Conservation (phyloP, 208 protist genomes). For the Leishmania amazonensis region DNA sequence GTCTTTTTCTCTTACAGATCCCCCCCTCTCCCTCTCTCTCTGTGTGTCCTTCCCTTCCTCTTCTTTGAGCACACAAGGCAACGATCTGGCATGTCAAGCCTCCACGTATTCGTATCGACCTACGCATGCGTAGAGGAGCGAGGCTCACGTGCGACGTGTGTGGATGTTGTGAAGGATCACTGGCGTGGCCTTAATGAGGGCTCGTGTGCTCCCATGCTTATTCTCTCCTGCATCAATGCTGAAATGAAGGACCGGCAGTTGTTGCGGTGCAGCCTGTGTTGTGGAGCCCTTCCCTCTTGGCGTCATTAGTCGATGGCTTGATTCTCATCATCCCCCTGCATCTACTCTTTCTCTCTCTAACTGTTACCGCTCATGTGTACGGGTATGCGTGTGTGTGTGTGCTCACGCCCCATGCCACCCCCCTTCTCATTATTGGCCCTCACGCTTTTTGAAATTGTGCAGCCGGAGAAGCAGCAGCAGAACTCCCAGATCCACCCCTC, state of each 20-base stretch:
- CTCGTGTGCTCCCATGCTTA: not conserved
- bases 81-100: not conserved
- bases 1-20: not conserved
- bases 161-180: not conserved
- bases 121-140: not conserved
- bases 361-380: not conserved
- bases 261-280: not conserved
- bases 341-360: not conserved
- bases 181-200: not conserved
- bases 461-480: not conserved
- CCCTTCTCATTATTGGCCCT: not conserved
- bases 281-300: not conserved
- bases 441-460: not conserved
- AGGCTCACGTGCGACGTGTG: not conserved
- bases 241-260: not conserved
- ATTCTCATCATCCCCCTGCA: not conserved
- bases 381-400: not conserved
- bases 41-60: conserved; percentile 5
- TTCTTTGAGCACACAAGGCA: not conserved
- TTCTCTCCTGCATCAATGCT: not conserved
- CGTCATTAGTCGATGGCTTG: not conserved
- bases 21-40: not conserved
- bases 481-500: not conserved
- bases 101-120: not conserved
- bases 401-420: not conserved